Evolutionary conservation across 2,329 filamentous ascomycete species (phyloP).

Genomic region (Coniochaeta ligniaria): DNA sequence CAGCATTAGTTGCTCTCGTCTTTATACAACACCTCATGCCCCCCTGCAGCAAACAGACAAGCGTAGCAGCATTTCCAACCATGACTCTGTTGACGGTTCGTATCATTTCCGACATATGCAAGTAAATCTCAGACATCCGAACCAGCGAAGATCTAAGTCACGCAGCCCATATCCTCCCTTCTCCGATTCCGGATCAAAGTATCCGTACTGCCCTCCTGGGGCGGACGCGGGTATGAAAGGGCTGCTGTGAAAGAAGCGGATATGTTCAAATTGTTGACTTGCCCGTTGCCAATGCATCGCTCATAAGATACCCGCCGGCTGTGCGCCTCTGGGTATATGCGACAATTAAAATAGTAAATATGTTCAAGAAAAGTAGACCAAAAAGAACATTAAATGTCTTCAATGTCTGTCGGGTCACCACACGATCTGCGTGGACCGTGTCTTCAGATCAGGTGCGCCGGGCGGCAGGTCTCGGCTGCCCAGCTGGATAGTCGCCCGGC

Average conservation of each 20-base stretch:
- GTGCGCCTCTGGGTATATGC: neutral
- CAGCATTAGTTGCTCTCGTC: neutral
- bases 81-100: neutral
- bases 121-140: neutral
- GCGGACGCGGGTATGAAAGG: neutral
- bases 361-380: neutral
- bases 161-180: neutral
- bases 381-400: neutral
- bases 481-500: conserved; percentile 41
- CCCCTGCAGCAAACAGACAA: neutral
- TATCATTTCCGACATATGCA: neutral
- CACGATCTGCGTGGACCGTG: conserved; percentile 33
- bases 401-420: conserved; percentile 33
- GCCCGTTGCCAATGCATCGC: neutral
- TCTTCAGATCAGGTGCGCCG: conserved; percentile 38
- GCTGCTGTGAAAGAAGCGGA: neutral
- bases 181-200: neutral
- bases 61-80: neutral
- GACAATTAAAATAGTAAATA: neutral
- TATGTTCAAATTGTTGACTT: neutral
- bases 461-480: conserved; percentile 45
- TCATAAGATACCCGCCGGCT: neutral
- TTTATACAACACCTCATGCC: neutral
- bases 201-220: neutral
- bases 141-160: neutral